phyloP scores from a whole-genome alignment of 1,284 basidiomycete species.

The Exobasidium cylindrosporum region DNA sequence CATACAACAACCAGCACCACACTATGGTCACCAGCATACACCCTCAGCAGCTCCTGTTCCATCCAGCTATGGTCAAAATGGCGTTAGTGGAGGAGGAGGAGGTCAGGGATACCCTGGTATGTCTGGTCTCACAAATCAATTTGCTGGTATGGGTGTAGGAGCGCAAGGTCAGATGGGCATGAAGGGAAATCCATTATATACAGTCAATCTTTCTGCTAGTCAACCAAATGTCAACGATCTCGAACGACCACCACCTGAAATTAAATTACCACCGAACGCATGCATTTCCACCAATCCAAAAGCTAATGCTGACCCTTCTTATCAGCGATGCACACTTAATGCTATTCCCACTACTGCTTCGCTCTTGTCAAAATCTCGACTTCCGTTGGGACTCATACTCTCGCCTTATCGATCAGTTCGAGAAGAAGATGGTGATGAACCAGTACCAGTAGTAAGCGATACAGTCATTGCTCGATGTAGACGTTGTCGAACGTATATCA shows the following conservation, averaged over 20 bases:
- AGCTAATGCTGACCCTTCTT: conserved; percentile 83
- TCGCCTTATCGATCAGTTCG: conserved; percentile 84
- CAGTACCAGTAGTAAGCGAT: conserved; percentile 84
- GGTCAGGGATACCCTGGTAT: conserved; percentile 53
- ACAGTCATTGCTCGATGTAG: conserved; percentile 96
- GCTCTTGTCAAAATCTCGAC: conserved; percentile 84
- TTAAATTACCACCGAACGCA: conserved; percentile 77
- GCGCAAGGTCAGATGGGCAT: conserved; percentile 17
- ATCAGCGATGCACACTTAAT: conserved; percentile 88
- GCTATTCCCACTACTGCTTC: conserved; percentile 89
- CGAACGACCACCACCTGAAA: conserved; percentile 77
- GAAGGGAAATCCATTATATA: conserved; percentile 53
- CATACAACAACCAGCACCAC: conserved; percentile 22
- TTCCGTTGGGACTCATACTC: conserved; percentile 85
- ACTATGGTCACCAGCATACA: conserved; percentile 15
- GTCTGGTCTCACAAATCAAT: conserved; percentile 75
- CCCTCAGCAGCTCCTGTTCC: conserved; percentile 17
- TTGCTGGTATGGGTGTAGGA: conserved; percentile 77
- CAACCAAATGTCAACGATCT: conserved; percentile 77
- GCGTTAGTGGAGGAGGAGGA: background rate
- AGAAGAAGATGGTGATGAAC: conserved; percentile 61
- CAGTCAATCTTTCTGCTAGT: conserved; percentile 33
- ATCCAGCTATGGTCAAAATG: conserved; percentile 7
- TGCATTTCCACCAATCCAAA: conserved; percentile 75
- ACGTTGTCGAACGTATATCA: conserved; percentile 96